Evolutionary conservation across 2,329 filamentous ascomycete species (phyloP).

Genomic region (Blastomyces percursus): DNA sequence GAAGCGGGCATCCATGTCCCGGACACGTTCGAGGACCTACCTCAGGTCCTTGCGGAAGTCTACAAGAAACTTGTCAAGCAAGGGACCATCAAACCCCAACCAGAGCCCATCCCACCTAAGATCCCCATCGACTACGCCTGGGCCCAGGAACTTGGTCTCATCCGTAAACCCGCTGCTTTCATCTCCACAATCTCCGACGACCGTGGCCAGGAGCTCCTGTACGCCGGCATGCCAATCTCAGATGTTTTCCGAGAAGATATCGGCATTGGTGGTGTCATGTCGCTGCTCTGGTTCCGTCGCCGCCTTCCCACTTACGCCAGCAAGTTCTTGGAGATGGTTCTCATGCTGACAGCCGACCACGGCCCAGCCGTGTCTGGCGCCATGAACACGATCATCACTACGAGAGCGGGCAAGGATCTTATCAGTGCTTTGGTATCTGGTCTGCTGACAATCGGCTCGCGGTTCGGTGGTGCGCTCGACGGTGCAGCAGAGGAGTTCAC

Average conservation of each 20-base stretch:
- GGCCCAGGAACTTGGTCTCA: conserved; percentile 97
- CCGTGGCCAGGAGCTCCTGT: conserved; percentile 97
- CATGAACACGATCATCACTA: conserved; percentile 99
- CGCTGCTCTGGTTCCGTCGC: conserved; percentile 97
- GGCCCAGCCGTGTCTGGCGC: conserved; percentile 97
- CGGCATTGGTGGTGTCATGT: conserved; percentile 99
- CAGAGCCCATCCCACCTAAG: conserved; percentile 92
- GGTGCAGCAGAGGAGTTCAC: conserved; percentile 98
- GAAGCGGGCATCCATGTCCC: conserved; percentile 92
- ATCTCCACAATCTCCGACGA: conserved; percentile 99
- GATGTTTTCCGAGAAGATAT: conserved; percentile 99
- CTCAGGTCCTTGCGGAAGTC: conserved; percentile 60
- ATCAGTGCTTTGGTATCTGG: conserved; percentile 91
- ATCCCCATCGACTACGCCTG: conserved; percentile 99
- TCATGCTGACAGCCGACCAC: conserved; percentile 99
- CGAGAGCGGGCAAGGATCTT: conserved; percentile 95
- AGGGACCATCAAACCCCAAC: conserved; percentile 71
- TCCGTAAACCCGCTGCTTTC: conserved; percentile 98
- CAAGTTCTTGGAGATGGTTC: conserved; percentile 99
- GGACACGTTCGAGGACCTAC: conserved; percentile 94
- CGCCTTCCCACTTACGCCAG: conserved; percentile 90
- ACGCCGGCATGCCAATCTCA: conserved; percentile 99
- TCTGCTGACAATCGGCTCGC: conserved; percentile 95
- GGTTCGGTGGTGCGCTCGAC: conserved; percentile 96
- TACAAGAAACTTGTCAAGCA: conserved; percentile 81